Evolutionary conservation across 257 asterid species (phyloP).

Genomic region (Solanum medicagineum): DNA sequence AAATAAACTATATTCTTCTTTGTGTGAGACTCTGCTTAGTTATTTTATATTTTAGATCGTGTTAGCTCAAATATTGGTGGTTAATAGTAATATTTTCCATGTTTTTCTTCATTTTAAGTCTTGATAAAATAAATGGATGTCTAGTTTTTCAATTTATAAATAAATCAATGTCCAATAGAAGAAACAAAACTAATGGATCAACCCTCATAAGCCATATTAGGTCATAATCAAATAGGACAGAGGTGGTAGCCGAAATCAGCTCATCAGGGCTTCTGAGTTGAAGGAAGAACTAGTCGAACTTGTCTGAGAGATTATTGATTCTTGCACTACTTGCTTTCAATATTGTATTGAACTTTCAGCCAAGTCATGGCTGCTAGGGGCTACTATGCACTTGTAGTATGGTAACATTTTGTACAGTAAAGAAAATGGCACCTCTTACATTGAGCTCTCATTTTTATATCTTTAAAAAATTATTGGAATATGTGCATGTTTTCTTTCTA

Average conservation of each 20-base stretch:
- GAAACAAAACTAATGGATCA: background rate
- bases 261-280: background rate
- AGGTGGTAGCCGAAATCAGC: background rate
- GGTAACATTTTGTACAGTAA: background rate
- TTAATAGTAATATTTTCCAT: background rate
- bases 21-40: background rate
- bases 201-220: background rate
- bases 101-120: background rate
- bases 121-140: background rate
- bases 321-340: background rate
- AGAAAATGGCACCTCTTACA: background rate
- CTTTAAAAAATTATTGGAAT: background rate
- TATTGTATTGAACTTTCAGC: background rate
- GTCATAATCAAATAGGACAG: background rate
- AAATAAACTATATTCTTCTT: background rate
- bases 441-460: background rate
- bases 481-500: background rate
- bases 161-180: background rate
- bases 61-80: background rate
- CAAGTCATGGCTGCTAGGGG: background rate
- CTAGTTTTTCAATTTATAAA: background rate
- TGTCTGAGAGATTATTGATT: background rate
- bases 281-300: background rate
- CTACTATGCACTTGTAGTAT: background rate
- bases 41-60: background rate